These are phyloP conservation scores for Abelmoschus esculentus DNA, from an alignment of 345 rosid genomes.

Conservation along the genomic window DNA sequence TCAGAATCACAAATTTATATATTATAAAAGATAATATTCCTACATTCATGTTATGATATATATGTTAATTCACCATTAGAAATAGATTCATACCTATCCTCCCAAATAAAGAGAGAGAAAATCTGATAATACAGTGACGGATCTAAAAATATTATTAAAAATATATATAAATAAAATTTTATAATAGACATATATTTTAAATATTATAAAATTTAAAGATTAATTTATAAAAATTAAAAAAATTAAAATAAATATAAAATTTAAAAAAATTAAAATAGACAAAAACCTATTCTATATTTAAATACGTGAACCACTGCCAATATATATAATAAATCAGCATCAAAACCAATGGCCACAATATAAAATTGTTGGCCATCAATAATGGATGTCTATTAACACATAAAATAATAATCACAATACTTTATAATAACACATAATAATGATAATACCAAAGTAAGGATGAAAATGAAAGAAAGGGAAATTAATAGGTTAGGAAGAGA, in stretches of 20 bases:
- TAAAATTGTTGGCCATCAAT: neutral
- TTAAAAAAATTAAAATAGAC: too few relatives aligned
- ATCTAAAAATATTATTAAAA: too few relatives aligned
- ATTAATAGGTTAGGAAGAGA: constrained; percentile 32
- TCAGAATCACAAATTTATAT: too few relatives aligned
- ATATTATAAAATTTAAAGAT: too few relatives aligned
- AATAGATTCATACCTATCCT: neutral
- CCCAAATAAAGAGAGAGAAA: neutral
- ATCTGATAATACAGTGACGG: too few relatives aligned
- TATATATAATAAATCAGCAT: neutral
- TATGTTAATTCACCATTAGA: neutral
- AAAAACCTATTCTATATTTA: too few relatives aligned
- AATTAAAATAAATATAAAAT: too few relatives aligned
- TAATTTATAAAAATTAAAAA: too few relatives aligned
- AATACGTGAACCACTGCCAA: too few relatives aligned
- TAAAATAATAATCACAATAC: neutral
- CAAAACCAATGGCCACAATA: neutral
- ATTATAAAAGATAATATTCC: neutral
- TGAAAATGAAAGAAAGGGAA: constrained; percentile 13
- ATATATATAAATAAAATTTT: too few relatives aligned
- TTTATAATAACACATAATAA: constrained; percentile 5
- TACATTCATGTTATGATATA: neutral
- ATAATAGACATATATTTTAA: too few relatives aligned
- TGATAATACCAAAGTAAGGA: constrained; percentile 25
- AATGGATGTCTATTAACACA: neutral